Conservation (phyloP, 257 asterid genomes). For the Solanum chaucha region DNA sequence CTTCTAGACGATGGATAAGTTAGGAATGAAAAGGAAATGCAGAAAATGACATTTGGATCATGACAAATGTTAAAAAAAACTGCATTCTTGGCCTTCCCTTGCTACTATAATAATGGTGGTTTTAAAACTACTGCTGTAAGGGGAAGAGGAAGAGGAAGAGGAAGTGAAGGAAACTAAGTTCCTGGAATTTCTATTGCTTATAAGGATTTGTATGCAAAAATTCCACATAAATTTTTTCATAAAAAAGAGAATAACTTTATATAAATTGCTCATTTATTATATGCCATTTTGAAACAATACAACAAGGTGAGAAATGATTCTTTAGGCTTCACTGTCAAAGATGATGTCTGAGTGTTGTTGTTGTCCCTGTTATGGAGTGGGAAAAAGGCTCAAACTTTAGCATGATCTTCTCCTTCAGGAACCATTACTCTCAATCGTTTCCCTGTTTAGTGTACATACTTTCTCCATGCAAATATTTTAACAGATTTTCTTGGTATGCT, state of each 20-base stretch:
- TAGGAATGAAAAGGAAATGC: background rate
- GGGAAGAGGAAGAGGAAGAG: background rate
- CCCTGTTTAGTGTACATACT: background rate
- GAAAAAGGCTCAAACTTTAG: background rate
- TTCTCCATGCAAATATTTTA: background rate
- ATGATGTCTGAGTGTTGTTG: background rate
- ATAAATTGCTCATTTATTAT: background rate
- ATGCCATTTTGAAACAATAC: background rate
- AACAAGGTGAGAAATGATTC: background rate
- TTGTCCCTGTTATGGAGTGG: background rate
- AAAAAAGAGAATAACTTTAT: background rate
- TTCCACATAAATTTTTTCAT: background rate
- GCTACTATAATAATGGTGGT: background rate
- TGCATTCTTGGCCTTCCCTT: background rate
- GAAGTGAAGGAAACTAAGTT: background rate
- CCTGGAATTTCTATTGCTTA: background rate
- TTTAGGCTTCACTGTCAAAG: background rate
- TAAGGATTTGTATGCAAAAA: background rate
- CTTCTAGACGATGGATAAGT: background rate
- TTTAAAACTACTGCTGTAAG: background rate
- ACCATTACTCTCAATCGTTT: background rate
- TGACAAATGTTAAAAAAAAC: background rate
- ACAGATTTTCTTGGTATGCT: background rate
- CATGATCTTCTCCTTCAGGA: background rate
- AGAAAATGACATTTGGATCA: background rate